phyloP scores from a whole-genome alignment of 768 basidiomycete species.

The Xerocomus spinulosus region DNA sequence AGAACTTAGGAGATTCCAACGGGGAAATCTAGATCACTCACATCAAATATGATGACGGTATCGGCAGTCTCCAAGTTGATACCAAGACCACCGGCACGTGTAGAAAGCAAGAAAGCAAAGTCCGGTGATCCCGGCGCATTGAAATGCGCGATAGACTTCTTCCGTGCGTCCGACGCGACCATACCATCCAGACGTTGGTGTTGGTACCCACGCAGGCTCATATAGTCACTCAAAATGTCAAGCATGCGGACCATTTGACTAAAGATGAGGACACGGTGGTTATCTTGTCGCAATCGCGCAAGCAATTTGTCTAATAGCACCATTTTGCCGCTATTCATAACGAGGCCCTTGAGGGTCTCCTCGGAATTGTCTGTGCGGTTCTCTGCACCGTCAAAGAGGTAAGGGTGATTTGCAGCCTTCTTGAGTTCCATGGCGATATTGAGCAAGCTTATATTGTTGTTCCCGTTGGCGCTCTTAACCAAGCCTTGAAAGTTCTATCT shows the following conservation, averaged over 20 bases:
- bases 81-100: conserved; percentile 94
- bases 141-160: conserved; percentile 96
- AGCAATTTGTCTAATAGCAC: conserved; percentile 96
- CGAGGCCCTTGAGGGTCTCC: conserved; percentile 89
- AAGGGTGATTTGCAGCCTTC: conserved; percentile 98
- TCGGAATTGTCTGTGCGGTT: conserved; percentile 54
- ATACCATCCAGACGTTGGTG: conserved; percentile 95
- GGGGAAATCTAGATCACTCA: conserved; percentile 37
- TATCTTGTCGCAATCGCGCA: conserved; percentile 81
- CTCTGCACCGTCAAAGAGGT: conserved; percentile 96
- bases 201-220: conserved; percentile 81
- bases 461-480: conserved; percentile 83
- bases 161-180: conserved; percentile 89
- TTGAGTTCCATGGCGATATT: conserved; percentile 99
- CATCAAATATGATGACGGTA: conserved; percentile 98
- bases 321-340: conserved; percentile 99
- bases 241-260: conserved; percentile 99
- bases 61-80: conserved; percentile 99
- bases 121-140: conserved; percentile 90
- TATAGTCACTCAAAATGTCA: conserved; percentile 97
- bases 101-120: conserved; percentile 95
- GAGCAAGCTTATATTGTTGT: conserved; percentile 89
- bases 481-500: conserved; percentile 87
- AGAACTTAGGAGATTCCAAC: conserved; percentile 7
- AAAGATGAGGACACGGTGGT: conserved; percentile 97